phyloP scores from a whole-genome alignment of 1,139 yeast genomes.

The Candida sojae region DNA sequence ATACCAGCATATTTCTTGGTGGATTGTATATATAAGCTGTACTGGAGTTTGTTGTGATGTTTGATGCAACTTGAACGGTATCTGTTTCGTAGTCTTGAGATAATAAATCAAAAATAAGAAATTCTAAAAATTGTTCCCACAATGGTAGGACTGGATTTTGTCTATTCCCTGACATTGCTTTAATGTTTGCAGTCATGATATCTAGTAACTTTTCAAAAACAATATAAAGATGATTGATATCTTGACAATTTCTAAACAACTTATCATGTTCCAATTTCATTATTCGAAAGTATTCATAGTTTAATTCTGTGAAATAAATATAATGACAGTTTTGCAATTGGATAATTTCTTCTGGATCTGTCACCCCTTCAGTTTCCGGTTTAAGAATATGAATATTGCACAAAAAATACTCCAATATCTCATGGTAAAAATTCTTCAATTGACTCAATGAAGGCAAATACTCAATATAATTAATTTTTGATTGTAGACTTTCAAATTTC shows the following conservation, averaged over 20 bases:
- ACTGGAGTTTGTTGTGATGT: background rate
- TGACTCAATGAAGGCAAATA: constrained; percentile 31
- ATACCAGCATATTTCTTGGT: background rate
- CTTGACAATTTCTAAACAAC: constrained; percentile 7
- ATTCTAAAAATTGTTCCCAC: constrained; percentile 23
- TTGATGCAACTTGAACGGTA: background rate
- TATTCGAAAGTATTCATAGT: constrained; percentile 25
- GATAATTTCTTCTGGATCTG: constrained; percentile 18
- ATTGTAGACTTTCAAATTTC: constrained; percentile 25
- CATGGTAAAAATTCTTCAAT: constrained; percentile 26
- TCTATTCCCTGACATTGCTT: background rate
- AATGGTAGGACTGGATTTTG: constrained; percentile 7
- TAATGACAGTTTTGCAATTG: constrained; percentile 21
- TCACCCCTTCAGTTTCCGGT: constrained; percentile 15
- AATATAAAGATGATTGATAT: background rate
- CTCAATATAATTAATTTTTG: constrained; percentile 24
- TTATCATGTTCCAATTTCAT: constrained; percentile 25
- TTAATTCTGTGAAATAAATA: constrained; percentile 27
- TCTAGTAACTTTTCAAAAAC: constrained; percentile 14
- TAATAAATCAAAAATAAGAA: constrained; percentile 15
- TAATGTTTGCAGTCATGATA: constrained; percentile 16
- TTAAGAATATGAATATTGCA: constrained; percentile 16
- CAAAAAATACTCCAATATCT: constrained; percentile 32
- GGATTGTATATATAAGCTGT: background rate
- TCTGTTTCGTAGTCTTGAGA: background rate